These are phyloP conservation scores for Thalassiosira ordinaria DNA, from an alignment of 352 stramenopile genomes.

Conservation along the genomic window DNA sequence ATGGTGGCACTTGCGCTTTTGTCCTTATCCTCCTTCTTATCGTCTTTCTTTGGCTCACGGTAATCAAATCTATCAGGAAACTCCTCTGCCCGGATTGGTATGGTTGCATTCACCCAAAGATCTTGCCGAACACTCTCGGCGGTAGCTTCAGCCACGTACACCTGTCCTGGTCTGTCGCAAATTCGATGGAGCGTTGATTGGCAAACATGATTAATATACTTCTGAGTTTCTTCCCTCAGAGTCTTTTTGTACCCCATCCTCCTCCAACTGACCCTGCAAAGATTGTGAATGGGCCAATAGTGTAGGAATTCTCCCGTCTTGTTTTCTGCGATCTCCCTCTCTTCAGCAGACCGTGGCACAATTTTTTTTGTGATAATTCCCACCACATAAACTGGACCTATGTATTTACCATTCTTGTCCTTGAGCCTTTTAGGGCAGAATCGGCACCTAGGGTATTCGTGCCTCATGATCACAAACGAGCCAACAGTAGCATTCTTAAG, in stretches of 20 bases:
- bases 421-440: constrained; percentile 23
- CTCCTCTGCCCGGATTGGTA: too few relatives aligned
- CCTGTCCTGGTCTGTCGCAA: constrained; percentile 13
- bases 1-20: too few relatives aligned
- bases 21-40: too few relatives aligned
- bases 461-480: constrained; percentile 40
- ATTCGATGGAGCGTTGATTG: constrained; percentile 27
- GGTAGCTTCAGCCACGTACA: constrained; percentile 9
- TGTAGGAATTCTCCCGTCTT: constrained; percentile 4
- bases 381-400: constrained; percentile 47
- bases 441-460: constrained; percentile 38
- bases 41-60: too few relatives aligned
- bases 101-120: too few relatives aligned
- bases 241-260: constrained; percentile 24
- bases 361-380: constrained; percentile 42
- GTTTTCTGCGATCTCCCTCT: constrained; percentile 19
- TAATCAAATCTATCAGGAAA: too few relatives aligned
- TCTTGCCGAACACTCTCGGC: constrained; percentile 29
- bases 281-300: constrained; percentile 6
- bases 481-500: constrained; percentile 32
- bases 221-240: constrained; percentile 20
- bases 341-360: constrained; percentile 26
- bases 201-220: constrained; percentile 34
- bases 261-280: constrained; percentile 29
- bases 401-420: constrained; percentile 29